Evolutionary conservation across 2,329 filamentous ascomycete genomes (phyloP), one percentile per base, ranked within the genome.

Genomic region (Aspergillus japonicus): DNA sequence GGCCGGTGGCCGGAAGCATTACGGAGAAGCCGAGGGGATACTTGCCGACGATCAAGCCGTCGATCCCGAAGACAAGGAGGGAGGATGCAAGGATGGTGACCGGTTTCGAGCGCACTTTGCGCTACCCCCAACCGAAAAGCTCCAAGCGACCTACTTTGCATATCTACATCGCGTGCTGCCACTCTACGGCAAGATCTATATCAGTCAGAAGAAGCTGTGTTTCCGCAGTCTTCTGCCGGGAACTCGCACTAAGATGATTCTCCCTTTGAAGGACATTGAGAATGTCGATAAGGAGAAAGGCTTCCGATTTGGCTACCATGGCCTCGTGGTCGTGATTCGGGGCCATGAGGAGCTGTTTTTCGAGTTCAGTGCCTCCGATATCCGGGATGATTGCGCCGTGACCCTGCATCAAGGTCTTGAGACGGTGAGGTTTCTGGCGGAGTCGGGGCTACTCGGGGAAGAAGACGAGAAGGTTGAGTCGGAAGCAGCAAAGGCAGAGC

Each of bases 261-360:
- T 98, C 0, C 94, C 95, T 0, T 82, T 98, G 56, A 92, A 88
- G 68, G 93, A 98, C 69, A 89, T 98, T 53, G 91, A 97, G 74
- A 98, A 92, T 63, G 91, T 92, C 6, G 88, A 94, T 69, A 97
- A 96, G 76, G 93, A 97, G 75, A 96, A 95, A 70, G 94, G 95
- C 0, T 98, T 97, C 71, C 87, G 93, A 1, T 90, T 96, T 68
- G 91, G 92, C 6, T 97, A 96, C 68, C 89, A 91, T 21, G 95
- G 93, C 5, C 83, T 99, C 47, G 92, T 96, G 0, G 81, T 98
- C n/a, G 90, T 96, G 4, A 96, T 99, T 64, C 88, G 90, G 56
- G 95, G 93, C 0, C 92, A 97, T 62, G 95, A 98, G 73, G 95
- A 98, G 75, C 79, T 99, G 0, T 98, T 98, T 75, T 98, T 99